Base-by-base conservation (phyloP, 345 rosid genomes). In the Gossypium mustelinum region DNA sequence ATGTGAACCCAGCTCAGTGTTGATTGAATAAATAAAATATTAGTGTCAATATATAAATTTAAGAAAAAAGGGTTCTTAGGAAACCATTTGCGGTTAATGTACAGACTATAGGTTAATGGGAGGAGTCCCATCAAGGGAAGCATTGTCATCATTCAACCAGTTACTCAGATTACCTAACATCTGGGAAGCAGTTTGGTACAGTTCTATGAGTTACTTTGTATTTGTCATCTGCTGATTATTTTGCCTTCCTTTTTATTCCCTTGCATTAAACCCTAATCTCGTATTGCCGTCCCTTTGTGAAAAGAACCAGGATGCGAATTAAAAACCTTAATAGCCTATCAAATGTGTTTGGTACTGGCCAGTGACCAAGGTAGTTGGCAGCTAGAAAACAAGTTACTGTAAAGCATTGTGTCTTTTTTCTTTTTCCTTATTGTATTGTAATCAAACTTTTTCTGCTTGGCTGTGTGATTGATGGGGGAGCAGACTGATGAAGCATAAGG, bases 11-110 rank as follows among this genome's bases (percentile, higher is more conserved):
- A 41, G 34, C 50, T 11, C 3, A 18, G 68, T 17, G n/a, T 7
- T 9, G 24, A 22, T 22, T 22, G 24, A 22, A 22, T 22, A 22
- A 22, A 22, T 22, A 22, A 22, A 22, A 22, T 22, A 22, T 22
- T 9, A 34, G 39, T 29, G 39, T 29, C 39, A 29, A 29, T 29
- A 29, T 29, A 29, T 29, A 29, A 29, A 29, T 29, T 34, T 34
- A 5, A 34, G 1, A 4, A 34, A 34, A 34, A 34, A 88, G 94
- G 90, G 92, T 54, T 89, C 86, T 29, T 92, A 88, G 76, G 90
- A 90, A 81, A 89, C 92, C 73, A 88, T 12, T 90, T 62, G 89
- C 92, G 67, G 90, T 88, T 85, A 77, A 88, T 45, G 66, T 92
- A 88, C 77, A 85, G 89, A 34, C 1, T 79, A 0, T 79, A 88